Evolutionary conservation across 129 eudicot species (phyloP), one percentile per base, ranked within the genome.

Genomic region (Chrysanthemum makinoi): DNA sequence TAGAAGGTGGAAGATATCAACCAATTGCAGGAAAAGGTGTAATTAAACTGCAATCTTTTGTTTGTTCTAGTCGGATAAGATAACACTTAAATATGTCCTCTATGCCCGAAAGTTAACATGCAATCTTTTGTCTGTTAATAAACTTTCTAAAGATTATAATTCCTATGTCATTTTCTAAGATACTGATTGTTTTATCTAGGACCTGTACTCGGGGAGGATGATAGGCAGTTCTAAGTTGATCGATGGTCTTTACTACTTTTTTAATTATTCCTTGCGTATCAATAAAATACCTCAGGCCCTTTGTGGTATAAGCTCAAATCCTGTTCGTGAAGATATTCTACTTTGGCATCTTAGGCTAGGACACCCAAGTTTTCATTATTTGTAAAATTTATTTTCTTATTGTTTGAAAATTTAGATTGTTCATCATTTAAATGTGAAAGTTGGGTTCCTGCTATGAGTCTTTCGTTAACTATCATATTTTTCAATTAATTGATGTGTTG

Each of bases 191-290:
- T 13, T 33, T 35, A 53, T 75, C 33, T 22, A 55, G 73, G 80
- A 20, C 46, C n/a, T 10, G 50, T 26, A 3, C 39, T 43, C 51
- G n/a, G n/a, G n/a, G 49, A 22, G 70, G 61, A 73, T n/a, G n/a
- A n/a, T n/a, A n/a, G n/a, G n/a, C n/a, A n/a, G n/a, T n/a, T 5
- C 77, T 73, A 73, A 16, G 33, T 11, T 16, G n/a, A 20, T 10
- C 6, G 60, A 62, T 61, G 60, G n/a, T n/a, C 61, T 73, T 10
- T 73, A 55, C 56, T 75, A 54, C 55, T n/a, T 43, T 56, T 26
- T 26, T 26, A 12, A 60, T 10, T n/a, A 60, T 57, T 17, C 5
- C 56, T 51, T 2, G 16, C 16, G 2, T 15, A 15, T 1, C 16
- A 51, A 14, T 14, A 51, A 13, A 51, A 51, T 4, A 51, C n/a